Percentiles rank a stretch among this genome's conserved stretches.
phyloP scores from a whole-genome alignment of 805 yeast species.

The Monosporozyma unispora region DNA sequence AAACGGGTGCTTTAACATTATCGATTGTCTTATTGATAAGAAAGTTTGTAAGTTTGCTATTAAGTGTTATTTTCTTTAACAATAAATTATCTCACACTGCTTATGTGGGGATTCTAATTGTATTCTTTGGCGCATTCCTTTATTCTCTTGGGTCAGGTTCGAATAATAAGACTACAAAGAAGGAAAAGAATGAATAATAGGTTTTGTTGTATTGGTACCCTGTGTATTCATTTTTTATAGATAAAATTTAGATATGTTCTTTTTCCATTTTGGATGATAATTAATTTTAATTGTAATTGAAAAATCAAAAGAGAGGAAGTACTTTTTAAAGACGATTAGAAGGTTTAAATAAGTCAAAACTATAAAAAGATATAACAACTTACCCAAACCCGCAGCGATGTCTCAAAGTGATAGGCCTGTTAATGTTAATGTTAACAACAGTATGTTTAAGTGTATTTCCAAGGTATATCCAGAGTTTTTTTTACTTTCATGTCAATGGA shows the following conservation, averaged over 20 bases:
- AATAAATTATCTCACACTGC: conserved; percentile 34
- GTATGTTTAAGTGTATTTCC: too few species aligned
- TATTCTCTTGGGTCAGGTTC: conserved; percentile 27
- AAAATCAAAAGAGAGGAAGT: not conserved
- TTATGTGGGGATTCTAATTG: conserved; percentile 40
- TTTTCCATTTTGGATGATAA: too few species aligned
- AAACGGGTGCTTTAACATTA: conserved; percentile 53
- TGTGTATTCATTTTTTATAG: not conserved
- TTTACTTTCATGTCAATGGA: too few species aligned
- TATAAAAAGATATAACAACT: not conserved
- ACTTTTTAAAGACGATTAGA: not conserved
- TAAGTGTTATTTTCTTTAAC: conserved; percentile 48
- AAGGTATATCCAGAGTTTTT: too few species aligned
- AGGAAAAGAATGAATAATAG: not conserved
- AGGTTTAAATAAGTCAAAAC: not conserved
- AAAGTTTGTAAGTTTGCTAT: conserved; percentile 48
- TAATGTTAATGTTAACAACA: not conserved
- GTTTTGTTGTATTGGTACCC: too few species aligned
- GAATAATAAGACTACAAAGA: not conserved
- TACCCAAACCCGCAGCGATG: not conserved
- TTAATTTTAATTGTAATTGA: not conserved
- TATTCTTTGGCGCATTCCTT: conserved; percentile 46
- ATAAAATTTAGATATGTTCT: not conserved
- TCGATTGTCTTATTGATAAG: conserved; percentile 52
- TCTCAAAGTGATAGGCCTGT: not conserved